Conservation (phyloP, 139 green algal genomes). For the Chloropicon primus region DNA sequence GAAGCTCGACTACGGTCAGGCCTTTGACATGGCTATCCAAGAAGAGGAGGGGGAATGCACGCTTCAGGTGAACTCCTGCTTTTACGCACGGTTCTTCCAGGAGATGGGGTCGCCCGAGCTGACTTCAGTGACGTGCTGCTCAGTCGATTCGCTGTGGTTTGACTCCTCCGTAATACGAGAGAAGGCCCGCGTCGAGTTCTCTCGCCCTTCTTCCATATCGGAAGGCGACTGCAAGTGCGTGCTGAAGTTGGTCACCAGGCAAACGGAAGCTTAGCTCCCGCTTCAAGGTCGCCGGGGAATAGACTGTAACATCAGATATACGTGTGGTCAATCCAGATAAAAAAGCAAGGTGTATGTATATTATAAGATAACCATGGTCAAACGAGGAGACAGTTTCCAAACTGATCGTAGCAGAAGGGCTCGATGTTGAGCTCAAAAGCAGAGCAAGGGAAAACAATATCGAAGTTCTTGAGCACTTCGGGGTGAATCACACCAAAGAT, state of each 20-base stretch:
- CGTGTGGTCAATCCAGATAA: too few relatives aligned
- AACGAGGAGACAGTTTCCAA: conserved; percentile 32
- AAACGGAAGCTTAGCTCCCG: too few relatives aligned
- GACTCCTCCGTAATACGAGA: background rate
- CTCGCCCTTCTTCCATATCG: background rate
- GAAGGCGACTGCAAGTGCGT: background rate
- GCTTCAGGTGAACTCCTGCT: background rate
- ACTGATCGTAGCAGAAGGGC: conserved; percentile 75
- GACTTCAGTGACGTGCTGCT: background rate
- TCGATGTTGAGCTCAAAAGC: conserved; percentile 90
- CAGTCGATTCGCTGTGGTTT: background rate
- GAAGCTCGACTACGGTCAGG: background rate
- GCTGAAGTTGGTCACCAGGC: background rate
- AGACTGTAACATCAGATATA: too few relatives aligned
- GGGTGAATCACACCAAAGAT: conserved; percentile 91
- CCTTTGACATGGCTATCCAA: background rate
- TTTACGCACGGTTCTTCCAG: background rate
- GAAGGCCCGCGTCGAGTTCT: background rate
- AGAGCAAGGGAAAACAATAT: conserved; percentile 74
- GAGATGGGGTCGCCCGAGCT: background rate
- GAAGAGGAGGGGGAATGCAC: background rate
- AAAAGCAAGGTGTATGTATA: too few relatives aligned
- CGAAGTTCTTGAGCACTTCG: conserved; percentile 69
- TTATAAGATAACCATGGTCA: too few relatives aligned
- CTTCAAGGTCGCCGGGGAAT: too few relatives aligned